A percentile compares a stretch with the other conserved stretches of the same genome.
These are phyloP conservation scores for Monosporascus sp. DNA, from an alignment of 2,329 filamentous ascomycete genomes.

Conservation along the genomic window DNA sequence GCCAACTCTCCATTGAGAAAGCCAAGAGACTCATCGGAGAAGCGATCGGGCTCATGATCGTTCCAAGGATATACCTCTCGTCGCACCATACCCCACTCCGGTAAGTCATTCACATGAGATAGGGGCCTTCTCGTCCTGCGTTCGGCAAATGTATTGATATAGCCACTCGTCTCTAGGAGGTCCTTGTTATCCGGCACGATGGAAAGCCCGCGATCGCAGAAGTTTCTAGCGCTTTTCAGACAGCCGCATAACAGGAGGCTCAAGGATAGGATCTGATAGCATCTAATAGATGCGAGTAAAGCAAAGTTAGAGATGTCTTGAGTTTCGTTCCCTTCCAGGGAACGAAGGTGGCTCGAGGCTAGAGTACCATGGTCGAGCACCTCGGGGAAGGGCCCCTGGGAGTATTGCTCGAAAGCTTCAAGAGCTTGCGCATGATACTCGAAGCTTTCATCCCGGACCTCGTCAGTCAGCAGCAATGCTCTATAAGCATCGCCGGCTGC, in stretches of 20 bases:
- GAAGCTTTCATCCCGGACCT: conserved; percentile 69
- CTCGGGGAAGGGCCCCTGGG: conserved; percentile 32
- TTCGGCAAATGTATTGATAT: conserved; percentile 49
- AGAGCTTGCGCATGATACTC: conserved; percentile 72
- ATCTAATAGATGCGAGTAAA: conserved; percentile 46
- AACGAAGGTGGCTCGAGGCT: conserved; percentile 24
- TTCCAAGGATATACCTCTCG: conserved; percentile 70
- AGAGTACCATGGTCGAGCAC: conserved; percentile 43
- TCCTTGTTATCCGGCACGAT: conserved; percentile 50
- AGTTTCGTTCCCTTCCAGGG: conserved; percentile 27
- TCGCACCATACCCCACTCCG: conserved; percentile 65
- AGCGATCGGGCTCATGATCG: conserved; percentile 62
- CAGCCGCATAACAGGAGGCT: conserved; percentile 61
- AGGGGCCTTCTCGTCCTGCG: conserved; percentile 41
- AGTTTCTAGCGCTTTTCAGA: conserved; percentile 61
- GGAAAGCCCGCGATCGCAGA: conserved; percentile 57
- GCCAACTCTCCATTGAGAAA: conserved; percentile 67
- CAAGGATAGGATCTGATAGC: conserved; percentile 54
- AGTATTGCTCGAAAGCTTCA: conserved; percentile 43
- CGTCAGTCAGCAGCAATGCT: conserved; percentile 80
- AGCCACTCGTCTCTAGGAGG: conserved; percentile 47
- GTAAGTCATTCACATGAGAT: conserved; percentile 51
- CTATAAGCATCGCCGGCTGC: conserved; percentile 87
- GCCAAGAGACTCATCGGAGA: conserved; percentile 61
- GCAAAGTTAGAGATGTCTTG: conserved; percentile 38